These are phyloP conservation scores for Prillingera fragicola DNA, from an alignment of 1,284 basidiomycete genomes.

Conservation along the genomic window DNA sequence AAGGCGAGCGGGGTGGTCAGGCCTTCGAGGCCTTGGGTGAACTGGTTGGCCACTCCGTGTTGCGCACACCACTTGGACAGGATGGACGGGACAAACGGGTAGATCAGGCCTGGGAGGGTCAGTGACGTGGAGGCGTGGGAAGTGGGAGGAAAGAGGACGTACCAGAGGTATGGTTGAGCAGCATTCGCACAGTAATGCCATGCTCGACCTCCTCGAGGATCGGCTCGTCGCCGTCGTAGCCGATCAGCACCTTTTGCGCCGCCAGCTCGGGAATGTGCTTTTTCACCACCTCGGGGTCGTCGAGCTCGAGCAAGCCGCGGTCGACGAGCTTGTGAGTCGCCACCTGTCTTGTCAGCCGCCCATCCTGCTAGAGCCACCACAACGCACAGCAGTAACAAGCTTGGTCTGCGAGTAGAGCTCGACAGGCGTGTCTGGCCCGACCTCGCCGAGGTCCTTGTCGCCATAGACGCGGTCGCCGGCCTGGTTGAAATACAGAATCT, in stretches of 20 bases:
- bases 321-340: constrained; percentile 31
- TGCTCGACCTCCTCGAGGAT: constrained; percentile 20
- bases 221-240: constrained; percentile 27
- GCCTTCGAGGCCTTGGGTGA: too few relatives aligned
- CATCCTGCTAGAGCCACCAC: too few relatives aligned
- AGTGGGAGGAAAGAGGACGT: too few relatives aligned
- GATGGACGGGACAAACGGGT: too few relatives aligned
- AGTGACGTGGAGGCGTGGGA: too few relatives aligned
- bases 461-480: constrained; percentile 29
- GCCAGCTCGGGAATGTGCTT: constrained; percentile 29
- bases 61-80: too few relatives aligned
- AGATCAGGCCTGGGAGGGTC: too few relatives aligned
- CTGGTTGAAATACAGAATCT: constrained; percentile 26
- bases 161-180: constrained; percentile 29
- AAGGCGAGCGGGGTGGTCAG: too few relatives aligned
- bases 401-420: constrained; percentile 38
- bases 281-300: constrained; percentile 21
- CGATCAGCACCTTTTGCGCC: constrained; percentile 28
- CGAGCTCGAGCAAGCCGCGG: constrained; percentile 25
- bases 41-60: too few relatives aligned
- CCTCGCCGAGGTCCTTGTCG: constrained; percentile 20
- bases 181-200: constrained; percentile 30
- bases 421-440: constrained; percentile 32
- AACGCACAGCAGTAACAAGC: constrained; percentile 26
- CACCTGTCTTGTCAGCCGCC: too few relatives aligned